phyloP scores from a whole-genome alignment of 2,329 filamentous ascomycete species.

The Phaeosphaeria sp. region DNA sequence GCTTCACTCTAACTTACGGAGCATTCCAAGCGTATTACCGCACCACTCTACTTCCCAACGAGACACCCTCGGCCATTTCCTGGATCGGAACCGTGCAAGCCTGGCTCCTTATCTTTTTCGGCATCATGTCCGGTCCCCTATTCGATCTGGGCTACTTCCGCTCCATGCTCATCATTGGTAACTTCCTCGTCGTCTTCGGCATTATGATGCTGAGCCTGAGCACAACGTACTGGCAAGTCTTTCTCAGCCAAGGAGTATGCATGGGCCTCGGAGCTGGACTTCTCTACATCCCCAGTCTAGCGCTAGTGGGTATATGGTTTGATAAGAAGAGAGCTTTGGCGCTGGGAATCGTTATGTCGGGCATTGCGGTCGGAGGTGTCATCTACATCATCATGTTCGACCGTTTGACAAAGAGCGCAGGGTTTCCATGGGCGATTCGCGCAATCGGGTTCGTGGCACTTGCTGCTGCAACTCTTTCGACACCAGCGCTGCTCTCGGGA shows the following conservation, averaged over 20 bases:
- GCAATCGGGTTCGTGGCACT: slow-evolving; percentile 45
- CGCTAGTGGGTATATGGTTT: slow-evolving; percentile 47
- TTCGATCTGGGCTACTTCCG: slow-evolving; percentile 58
- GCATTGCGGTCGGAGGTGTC: slow-evolving; percentile 47
- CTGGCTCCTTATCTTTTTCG: slow-evolving; percentile 61
- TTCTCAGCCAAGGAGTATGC: slow-evolving; percentile 62
- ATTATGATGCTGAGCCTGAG: slow-evolving; percentile 68
- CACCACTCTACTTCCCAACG: slow-evolving; percentile 43
- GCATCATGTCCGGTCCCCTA: slow-evolving; percentile 53
- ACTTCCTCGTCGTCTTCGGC: slow-evolving; percentile 62
- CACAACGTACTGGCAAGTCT: slow-evolving; percentile 61
- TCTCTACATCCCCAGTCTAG: slow-evolving; percentile 46
- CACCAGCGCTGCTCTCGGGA: slow-evolving; percentile 44
- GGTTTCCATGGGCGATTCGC: slow-evolving; percentile 47
- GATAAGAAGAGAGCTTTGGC: slow-evolving; percentile 41
- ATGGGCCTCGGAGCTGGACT: slow-evolving; percentile 49
- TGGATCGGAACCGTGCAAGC: slow-evolving; percentile 56
- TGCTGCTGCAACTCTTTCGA: slow-evolving; percentile 36
- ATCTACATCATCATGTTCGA: slow-evolving; percentile 48
- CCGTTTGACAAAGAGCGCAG: slow-evolving; percentile 28
- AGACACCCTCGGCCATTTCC: slow-evolving; percentile 48
- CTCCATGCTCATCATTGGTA: slow-evolving; percentile 55
- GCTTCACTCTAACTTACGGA: slow-evolving; percentile 51
- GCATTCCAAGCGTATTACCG: slow-evolving; percentile 57
- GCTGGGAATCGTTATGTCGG: slow-evolving; percentile 46